phyloP scores from a whole-genome alignment of 2,329 filamentous ascomycete species.

The Alternaria hordeiaustralica region DNA sequence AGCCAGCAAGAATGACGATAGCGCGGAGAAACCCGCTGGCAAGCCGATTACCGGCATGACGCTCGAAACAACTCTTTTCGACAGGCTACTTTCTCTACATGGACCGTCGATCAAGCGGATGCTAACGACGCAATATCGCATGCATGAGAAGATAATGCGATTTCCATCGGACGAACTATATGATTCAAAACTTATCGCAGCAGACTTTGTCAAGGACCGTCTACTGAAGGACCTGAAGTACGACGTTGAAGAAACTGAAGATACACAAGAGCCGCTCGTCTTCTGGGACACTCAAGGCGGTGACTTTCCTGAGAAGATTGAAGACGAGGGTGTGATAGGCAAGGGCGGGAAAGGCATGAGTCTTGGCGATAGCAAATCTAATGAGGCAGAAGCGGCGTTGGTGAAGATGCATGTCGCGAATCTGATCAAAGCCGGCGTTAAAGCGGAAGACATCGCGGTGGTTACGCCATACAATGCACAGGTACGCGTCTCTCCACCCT shows the following conservation, averaged over 20 bases:
- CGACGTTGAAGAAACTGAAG: slow-evolving; percentile 77
- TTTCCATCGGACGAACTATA: slow-evolving; percentile 93
- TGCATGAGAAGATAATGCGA: slow-evolving; percentile 95
- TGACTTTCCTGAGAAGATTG: slow-evolving; percentile 82
- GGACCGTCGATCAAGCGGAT: slow-evolving; percentile 87
- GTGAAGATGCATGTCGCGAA: slow-evolving; percentile 78
- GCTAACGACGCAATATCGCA: slow-evolving; percentile 96
- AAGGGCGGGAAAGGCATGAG: slow-evolving; percentile 56
- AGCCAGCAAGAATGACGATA: slow-evolving; percentile 42
- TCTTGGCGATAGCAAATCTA: slow-evolving; percentile 82
- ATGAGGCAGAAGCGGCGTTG: slow-evolving; percentile 85
- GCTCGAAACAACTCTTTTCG: slow-evolving; percentile 91
- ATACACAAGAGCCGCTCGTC: slow-evolving; percentile 84
- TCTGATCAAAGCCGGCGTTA: slow-evolving; percentile 80
- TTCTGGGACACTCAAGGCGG: slow-evolving; percentile 98
- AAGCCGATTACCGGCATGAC: slow-evolving; percentile 56
- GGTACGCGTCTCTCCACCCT: slow-evolving; percentile 51
- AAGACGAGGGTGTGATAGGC: slow-evolving; percentile 69
- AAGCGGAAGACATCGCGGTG: slow-evolving; percentile 84
- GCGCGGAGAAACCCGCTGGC: slow-evolving; percentile 43
- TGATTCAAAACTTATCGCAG: slow-evolving; percentile 79
- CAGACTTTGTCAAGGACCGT: slow-evolving; percentile 75
- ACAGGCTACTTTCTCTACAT: slow-evolving; percentile 81
- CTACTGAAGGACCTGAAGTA: slow-evolving; percentile 81
- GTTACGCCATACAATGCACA: slow-evolving; percentile 97